Base-by-base conservation (phyloP, 2,329 filamentous ascomycete species). In the Monilinia fructigena region DNA sequence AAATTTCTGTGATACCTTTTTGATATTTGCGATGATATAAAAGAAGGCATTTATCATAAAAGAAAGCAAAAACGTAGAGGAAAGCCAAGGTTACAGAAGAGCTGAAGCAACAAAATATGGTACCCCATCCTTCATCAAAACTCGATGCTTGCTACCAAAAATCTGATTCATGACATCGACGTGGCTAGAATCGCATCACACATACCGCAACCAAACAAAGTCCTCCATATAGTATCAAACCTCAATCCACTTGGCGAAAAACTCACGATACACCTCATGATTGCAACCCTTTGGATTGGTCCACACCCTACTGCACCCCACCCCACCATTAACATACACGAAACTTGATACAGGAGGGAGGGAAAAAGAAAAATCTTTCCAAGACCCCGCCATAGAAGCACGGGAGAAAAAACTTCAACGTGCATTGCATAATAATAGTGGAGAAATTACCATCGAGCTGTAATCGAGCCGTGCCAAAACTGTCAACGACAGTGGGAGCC, bases 361-460 rank as follows among this genome's bases (percentile, higher is more conserved):
- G 42, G 48, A 8, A 48, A 35, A 59, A 56, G 23, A 59, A 47
- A 59, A 47, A 31, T n/a, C 10, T 35, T 23, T 48, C 2, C 45
- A 23, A 5, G 11, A 23, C 4, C n/a, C 56, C 35, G 42, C 48
- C 20, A 23, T 35, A 20, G 20, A 48, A 60, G 56, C 28, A 23
- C 20, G 56, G 56, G 47, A 59, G 54, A 7, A 56, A 56, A 60
- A 60, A 48, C 28, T 48, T 60, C 56, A 60, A 47, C 26, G 20
- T 48, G 42, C 56, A 60, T 60, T 60, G 42, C 28, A 60, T 60
- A 42, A 42, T 20, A 48, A 48, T 3, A 60, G 42, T 60, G 56
- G 42, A 48, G 28, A 48, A 16, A 35, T 26, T 12, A 7, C 8
- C 52, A 54, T 54, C 3, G 31, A 35, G 31, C 31, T 6, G 31